Percentiles rank a stretch among this genome's conserved stretches.
phyloP scores from a whole-genome alignment of 2,329 filamentous ascomycete genomes.

The Akanthomyces dipterigenus region DNA sequence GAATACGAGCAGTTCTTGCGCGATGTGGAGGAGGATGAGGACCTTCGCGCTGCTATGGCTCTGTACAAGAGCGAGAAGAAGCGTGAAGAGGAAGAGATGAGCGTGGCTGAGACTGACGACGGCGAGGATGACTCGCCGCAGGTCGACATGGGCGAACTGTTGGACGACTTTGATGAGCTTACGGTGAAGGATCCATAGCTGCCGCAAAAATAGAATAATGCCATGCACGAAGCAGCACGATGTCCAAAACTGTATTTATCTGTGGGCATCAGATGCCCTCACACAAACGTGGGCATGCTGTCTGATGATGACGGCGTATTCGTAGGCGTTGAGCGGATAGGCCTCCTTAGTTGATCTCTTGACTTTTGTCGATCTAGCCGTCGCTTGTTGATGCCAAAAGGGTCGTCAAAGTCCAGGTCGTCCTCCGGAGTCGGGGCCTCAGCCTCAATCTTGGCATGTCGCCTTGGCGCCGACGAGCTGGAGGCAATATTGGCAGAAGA shows the following conservation, averaged over 20 bases:
- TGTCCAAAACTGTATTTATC: background rate
- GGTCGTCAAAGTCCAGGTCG: slow-evolving; percentile 25
- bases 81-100: slow-evolving; percentile 57
- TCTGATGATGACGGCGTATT: slow-evolving; percentile 19
- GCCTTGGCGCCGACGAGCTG: slow-evolving; percentile 5
- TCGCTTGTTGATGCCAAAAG: slow-evolving; percentile 28
- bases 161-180: slow-evolving; percentile 92
- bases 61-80: slow-evolving; percentile 68
- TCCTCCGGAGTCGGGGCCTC: background rate
- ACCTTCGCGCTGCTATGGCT: slow-evolving; percentile 75
- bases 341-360: slow-evolving; percentile 21
- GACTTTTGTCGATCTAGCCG: slow-evolving; percentile 25
- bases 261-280: slow-evolving; percentile 3
- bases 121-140: slow-evolving; percentile 61
- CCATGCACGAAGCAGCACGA: slow-evolving; percentile 16
- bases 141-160: slow-evolving; percentile 71
- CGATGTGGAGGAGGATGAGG: slow-evolving; percentile 92
- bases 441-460: background rate
- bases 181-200: slow-evolving; percentile 53
- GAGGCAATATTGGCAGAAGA: background rate
- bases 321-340: slow-evolving; percentile 12
- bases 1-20: slow-evolving; percentile 97
- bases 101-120: slow-evolving; percentile 56
- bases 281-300: slow-evolving; percentile 32
- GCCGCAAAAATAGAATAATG: slow-evolving; percentile 2